Base-by-base conservation (phyloP, 805 yeast species). In the Candida incommunis region DNA sequence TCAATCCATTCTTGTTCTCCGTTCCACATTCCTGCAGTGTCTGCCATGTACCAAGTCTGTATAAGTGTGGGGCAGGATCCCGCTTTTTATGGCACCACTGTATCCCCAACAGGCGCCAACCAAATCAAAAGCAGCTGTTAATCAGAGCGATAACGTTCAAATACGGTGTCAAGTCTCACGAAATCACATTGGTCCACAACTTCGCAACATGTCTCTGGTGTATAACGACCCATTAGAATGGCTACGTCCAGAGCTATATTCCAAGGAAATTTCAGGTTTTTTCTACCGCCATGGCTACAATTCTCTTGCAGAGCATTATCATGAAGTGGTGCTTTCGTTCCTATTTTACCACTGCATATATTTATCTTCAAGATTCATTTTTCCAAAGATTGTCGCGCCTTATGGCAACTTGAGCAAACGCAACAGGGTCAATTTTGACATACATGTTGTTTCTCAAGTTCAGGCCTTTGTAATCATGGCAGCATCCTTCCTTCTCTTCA, bases 401-500 rank as follows among this genome's bases (percentile, higher is more conserved):
- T 87, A 87, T 63, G 70, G 72, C 3, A 53, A 60, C 2, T 51
- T 68, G 40, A 61, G 63, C 40, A 51, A 56, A 22, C 74, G 74
- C 53, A 68, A 71, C 35, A 74, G 70, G 58, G 54, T 78, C 50
- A 86, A 90, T 60, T 92, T 85, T 59, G 95, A 92, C 61, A 83
- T 88, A 54, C 97, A 92, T 61, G 71, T 83, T 11, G 95, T 86
- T 2, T 80, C 96, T 2, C 78, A 83, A 76, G 75, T 87, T 18
- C 96, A 92, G 61, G 76, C 92, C 43, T 41, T 84, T 1, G 50
- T 83, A 4, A 78, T 95, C 9, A 63, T 85, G 22, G 58, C 59
- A 5, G 57, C 76, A 5, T 69, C 82, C 25, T 57, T 75, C 41
- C 94, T 94, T 4, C 69, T 82, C 68, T 76, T 80, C 59, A 65